Percentiles rank a stretch among this genome's conserved stretches.
phyloP scores from a whole-genome alignment of 805 yeast genomes.

The Kuraishia cidri region DNA sequence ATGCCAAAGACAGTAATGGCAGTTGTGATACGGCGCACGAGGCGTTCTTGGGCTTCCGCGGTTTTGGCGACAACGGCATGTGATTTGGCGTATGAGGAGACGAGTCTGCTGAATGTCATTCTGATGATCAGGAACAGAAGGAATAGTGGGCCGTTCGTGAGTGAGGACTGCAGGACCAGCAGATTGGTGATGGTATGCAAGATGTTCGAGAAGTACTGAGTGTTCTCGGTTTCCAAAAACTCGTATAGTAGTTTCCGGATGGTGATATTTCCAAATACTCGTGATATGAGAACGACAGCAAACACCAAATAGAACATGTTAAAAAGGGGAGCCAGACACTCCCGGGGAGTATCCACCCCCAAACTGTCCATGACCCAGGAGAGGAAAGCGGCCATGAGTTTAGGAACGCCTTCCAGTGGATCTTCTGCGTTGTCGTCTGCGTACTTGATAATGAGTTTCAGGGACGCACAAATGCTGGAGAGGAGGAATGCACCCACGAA shows the following conservation, averaged over 20 bases:
- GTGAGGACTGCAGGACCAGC: slow-evolving; percentile 45
- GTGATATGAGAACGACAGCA: slow-evolving; percentile 1
- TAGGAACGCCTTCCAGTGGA: background rate
- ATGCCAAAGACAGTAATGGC: slow-evolving; percentile 15
- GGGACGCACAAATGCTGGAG: slow-evolving; percentile 16
- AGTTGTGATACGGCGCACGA: too few relatives aligned
- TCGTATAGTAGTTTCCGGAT: too few relatives aligned
- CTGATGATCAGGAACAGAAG: slow-evolving; percentile 22
- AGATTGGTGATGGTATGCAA: slow-evolving; percentile 26
- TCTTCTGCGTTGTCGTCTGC: background rate
- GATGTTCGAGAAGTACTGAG: slow-evolving; percentile 21
- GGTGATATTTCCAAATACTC: background rate
- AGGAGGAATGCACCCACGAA: slow-evolving; percentile 40
- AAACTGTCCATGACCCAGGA: slow-evolving; percentile 21
- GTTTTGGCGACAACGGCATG: background rate
- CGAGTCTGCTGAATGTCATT: slow-evolving; percentile 6
- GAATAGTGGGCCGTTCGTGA: slow-evolving; percentile 45
- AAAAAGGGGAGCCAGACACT: slow-evolving; percentile 23
- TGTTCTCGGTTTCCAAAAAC: too few relatives aligned
- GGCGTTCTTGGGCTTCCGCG: background rate
- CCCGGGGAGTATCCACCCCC: slow-evolving; percentile 17
- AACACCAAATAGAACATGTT: slow-evolving; percentile 18
- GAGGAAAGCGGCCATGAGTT: background rate
- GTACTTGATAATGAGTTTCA: slow-evolving; percentile 11
- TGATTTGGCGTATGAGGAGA: background rate